Base-by-base conservation (phyloP, 495 filamentous ascomycete genomes). In the Aspergillus hancockii region DNA sequence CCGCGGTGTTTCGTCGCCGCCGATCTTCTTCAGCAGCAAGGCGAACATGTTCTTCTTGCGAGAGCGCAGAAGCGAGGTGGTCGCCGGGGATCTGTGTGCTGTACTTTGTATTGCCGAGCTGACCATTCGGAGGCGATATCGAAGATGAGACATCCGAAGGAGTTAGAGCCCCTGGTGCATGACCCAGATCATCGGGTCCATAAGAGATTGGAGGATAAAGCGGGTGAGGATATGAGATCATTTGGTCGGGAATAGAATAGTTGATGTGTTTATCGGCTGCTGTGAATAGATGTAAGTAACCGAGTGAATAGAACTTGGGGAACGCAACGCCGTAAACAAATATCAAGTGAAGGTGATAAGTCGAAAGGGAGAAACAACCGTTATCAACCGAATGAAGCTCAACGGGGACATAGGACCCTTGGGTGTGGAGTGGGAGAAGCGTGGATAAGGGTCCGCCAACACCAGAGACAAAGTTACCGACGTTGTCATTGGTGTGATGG, bases 11-110 rank as follows among this genome's bases (percentile, higher is more conserved):
- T 60, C 94, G 90, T 47, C 93, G 87, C 12, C 94, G 90, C 72
- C 97, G 97, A 73, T 98, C 94, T 78, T 98, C 94, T 75, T 98
- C 94, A 31, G 94, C 93, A 16, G 91, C 92, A 14, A 86, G 64
- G 34, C 91, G 92, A 82, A 60, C 85, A 75, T 66, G 65, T 63
- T 75, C 77, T 65, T 80, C 76, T 43, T 72, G 73, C 43, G 64
- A 67, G 46, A 73, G 71, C 38, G 66, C 75, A 54, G 68, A 71
- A 31, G 71, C 74, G 59, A 79, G 70, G 49, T 73, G 77, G 59
- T 80, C 77, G 25, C 77, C 71, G 8, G 75, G 63, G 49, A 78
- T 75, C 30, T 73, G 69, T 32, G 77, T 78, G 69, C 72, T 75
- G 72, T 80, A 80, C 61, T 78, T 77, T 66, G 55, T 73, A 68